Percentiles rank a stretch among this genome's conserved stretches.
Conservation (phyloP, 306 rosid genomes). For the Cajanus cajan region DNA sequence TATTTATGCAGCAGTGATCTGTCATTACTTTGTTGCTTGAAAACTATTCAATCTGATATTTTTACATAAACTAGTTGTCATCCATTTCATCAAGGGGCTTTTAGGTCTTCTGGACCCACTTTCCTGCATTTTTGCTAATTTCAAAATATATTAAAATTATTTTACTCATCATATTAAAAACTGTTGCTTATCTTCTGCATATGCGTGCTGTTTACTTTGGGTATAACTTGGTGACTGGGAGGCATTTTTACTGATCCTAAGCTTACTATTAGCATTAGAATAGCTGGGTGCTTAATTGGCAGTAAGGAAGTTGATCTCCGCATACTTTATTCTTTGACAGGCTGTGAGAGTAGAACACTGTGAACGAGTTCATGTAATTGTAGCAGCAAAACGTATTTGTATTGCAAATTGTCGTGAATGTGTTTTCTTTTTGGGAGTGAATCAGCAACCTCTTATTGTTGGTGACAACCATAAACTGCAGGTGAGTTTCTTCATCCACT, state of each 20-base stretch:
- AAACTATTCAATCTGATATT: background rate
- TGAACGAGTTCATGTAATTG: slow-evolving; percentile 96
- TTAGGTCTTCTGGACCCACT: background rate
- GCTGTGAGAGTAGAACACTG: slow-evolving; percentile 97
- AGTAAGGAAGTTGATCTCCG: slow-evolving; percentile 26
- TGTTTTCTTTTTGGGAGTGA: slow-evolving; percentile 86
- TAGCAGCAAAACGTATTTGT: slow-evolving; percentile 85
- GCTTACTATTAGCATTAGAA: slow-evolving; percentile 8
- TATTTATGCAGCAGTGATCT: background rate
- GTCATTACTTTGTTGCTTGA: background rate
- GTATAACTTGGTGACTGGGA: slow-evolving; percentile 13
- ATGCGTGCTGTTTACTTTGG: background rate
- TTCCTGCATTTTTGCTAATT: background rate
- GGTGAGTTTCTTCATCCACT: slow-evolving; percentile 46
- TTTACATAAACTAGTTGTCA: background rate
- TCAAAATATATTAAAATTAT: background rate
- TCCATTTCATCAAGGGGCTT: background rate
- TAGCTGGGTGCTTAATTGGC: slow-evolving; percentile 9
- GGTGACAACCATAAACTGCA: slow-evolving; percentile 97
- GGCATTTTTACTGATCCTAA: slow-evolving; percentile 12
- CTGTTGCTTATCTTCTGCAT: background rate
- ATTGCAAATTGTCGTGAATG: slow-evolving; percentile 99
- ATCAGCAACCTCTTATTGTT: slow-evolving; percentile 85
- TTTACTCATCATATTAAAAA: background rate
- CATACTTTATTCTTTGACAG: slow-evolving; percentile 48